phyloP scores from a whole-genome alignment of 805 yeast genomes.

The Pichia pseudocactophila region DNA sequence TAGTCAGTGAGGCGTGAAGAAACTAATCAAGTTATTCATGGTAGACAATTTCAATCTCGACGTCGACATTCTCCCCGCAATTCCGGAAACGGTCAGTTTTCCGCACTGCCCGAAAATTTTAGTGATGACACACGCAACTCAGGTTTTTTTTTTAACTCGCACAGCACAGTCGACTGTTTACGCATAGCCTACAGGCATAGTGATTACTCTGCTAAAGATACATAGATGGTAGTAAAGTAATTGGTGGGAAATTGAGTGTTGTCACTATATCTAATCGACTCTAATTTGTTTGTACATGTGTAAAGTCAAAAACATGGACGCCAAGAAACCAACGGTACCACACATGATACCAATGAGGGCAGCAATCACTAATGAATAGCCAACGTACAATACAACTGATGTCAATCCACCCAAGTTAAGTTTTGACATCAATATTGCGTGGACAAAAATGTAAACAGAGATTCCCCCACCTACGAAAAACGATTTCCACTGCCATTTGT shows the following conservation, averaged over 20 bases:
- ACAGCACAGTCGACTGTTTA: no score
- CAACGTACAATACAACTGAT: slow-evolving; percentile 71
- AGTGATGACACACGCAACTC: no score
- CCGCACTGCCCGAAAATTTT: slow-evolving; percentile 4
- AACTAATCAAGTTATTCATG: no score
- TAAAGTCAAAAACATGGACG: slow-evolving; percentile 65
- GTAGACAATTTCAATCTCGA: background rate
- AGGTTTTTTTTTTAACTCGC: no score
- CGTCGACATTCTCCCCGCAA: slow-evolving; percentile 1
- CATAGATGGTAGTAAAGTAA: no score
- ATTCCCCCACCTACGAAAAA: slow-evolving; percentile 84
- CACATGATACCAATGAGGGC: slow-evolving; percentile 68
- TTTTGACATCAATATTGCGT: slow-evolving; percentile 66
- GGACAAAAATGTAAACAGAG: slow-evolving; percentile 73
- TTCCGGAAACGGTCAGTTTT: background rate
- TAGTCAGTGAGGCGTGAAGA: no score
- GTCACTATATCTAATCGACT: slow-evolving; percentile 63
- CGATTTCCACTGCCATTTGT: slow-evolving; percentile 97
- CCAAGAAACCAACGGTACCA: slow-evolving; percentile 79
- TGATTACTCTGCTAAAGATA: background rate
- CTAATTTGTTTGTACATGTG: slow-evolving; percentile 78
- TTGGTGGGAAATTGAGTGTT: no score
- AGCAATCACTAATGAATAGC: slow-evolving; percentile 71
- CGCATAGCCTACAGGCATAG: background rate
- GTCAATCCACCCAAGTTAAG: slow-evolving; percentile 65